Evolutionary conservation across 768 basidiomycete species (phyloP), one percentile per base, ranked within the genome.

Genomic region (Plicaturopsis crispa): DNA sequence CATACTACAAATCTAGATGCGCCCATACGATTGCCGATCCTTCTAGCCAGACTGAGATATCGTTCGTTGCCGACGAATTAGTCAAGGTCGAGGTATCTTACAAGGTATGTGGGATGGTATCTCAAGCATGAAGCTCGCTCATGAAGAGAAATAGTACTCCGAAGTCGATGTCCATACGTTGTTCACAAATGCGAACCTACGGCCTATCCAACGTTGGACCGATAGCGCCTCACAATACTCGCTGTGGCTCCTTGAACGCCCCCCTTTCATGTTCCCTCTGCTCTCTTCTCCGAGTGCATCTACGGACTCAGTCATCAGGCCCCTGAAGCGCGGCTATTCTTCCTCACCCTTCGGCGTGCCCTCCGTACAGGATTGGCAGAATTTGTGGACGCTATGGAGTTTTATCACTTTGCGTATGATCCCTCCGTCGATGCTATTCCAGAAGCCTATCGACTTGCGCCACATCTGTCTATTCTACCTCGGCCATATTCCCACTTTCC

Each of bases 381-480:
- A 71, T 26, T 59, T 94, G 37, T 98, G 94, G 93, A 72, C 76
- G 2, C 72, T 75, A 3, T 99, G 93, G 94, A 91, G 97, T 55
- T 77, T 70, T 33, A 66, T 93, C 34, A 88, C 86, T 10, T 66
- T 76, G 41, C 71, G 70, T 33, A 94, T 97, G 91, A 90, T 97
- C 39, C 83, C 91, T 0, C 64, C 72, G 14, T 73, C 79, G 19
- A 86, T 97, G 84, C 67, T 94, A 18, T 81, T 80, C 55, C 68
- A 86, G 54, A 94, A 88, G 55, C 93, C 94, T 3, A 97, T 98
- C 44, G 82, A 96, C 52, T 65, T 98, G 33, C 73, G 96, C 21
- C 93, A 98, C 57, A 91, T 94, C 40, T 94, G 91, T 52, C 70
- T 98, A n/a, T 99, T 99, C 63, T 97, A 97, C 59, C 53, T 89